Evolutionary conservation across 1,284 basidiomycete species (phyloP).

Genomic region (Coniferiporia weirii): DNA sequence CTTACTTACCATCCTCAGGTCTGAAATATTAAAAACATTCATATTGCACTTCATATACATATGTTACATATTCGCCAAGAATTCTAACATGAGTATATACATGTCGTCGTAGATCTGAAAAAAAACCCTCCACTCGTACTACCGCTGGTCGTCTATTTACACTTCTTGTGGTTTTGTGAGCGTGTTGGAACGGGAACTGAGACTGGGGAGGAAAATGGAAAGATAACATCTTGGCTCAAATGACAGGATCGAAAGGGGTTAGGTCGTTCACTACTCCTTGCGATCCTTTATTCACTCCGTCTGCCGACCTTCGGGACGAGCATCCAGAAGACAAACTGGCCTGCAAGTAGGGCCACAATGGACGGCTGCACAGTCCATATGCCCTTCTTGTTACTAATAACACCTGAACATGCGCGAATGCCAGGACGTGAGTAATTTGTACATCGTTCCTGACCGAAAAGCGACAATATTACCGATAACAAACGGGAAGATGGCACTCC

Average conservation of each 20-base stretch:
- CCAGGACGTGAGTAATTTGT: background rate
- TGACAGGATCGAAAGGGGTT: background rate
- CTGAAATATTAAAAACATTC: no score
- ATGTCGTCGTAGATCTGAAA: no score
- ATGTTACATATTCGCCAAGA: no score
- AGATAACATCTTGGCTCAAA: no score
- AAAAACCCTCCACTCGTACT: no score
- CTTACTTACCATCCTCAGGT: no score
- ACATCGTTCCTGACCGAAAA: background rate
- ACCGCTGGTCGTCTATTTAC: no score
- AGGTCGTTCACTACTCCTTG: background rate
- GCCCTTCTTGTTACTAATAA: conserved; percentile 31
- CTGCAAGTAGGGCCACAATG: conserved; percentile 14
- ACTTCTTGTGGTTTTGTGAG: no score
- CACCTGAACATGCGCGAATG: background rate
- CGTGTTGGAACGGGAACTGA: background rate
- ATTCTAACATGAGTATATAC: no score
- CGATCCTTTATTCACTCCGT: conserved; percentile 5
- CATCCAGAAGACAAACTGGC: conserved; percentile 1
- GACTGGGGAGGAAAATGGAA: background rate
- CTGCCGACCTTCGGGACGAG: conserved; percentile 4
- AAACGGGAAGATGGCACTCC: conserved; percentile 32
- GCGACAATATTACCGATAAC: conserved; percentile 22
- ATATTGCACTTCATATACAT: no score
- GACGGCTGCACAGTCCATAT: conserved; percentile 28